Base-by-base conservation (phyloP, 2,329 filamentous ascomycete species). In the Penicillium paneum region DNA sequence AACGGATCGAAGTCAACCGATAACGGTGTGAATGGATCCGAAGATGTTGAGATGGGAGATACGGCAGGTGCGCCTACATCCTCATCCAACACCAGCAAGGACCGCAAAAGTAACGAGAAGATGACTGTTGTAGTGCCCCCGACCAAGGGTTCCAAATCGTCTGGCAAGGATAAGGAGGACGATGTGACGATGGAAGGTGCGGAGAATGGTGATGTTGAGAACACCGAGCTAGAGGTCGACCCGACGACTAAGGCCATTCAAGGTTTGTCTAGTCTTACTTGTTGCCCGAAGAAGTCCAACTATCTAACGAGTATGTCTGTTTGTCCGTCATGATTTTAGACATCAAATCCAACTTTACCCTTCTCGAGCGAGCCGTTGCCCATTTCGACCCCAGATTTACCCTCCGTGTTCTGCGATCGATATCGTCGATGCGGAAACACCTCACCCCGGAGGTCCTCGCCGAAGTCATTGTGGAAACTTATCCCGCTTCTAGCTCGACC, bases 381-480 rank as follows among this genome's bases (percentile, higher is more conserved):
- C 85, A 95, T 67, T 99, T 97, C 74, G 94, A 99, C 77, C 86
- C 92, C 56, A 87, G 94, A 79, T 99, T 97, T 78, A 91, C 93
- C 54, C 88, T 99, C 61, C 86, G 94, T 71, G 94, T 94, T 58
- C 84, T 99, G 61, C 89, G 94, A 68, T 96, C 92, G 66, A 96
- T 97, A 78, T 96, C 94, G 38, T 92, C 91, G 52, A 87, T 97
- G 73, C 91, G 94, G 73, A 97, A 97, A 81, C 86, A 90, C 63
- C 82, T 96, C 64, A 90, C 87, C 13, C 83, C 89, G 55, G 89
- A 93, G 64, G 86, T 96, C 64, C 81, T 97, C 63, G 84, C 87
- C 47, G 86, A 90, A 74, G 88, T 88, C 67, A 89, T 96, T 68
- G 84, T 85, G 64, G 87, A 95, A 67, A 91, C 88, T 39, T 96